Evolutionary conservation across 2,329 filamentous ascomycete species (phyloP).

Genomic region (Aspergillus ochraceoroseus): DNA sequence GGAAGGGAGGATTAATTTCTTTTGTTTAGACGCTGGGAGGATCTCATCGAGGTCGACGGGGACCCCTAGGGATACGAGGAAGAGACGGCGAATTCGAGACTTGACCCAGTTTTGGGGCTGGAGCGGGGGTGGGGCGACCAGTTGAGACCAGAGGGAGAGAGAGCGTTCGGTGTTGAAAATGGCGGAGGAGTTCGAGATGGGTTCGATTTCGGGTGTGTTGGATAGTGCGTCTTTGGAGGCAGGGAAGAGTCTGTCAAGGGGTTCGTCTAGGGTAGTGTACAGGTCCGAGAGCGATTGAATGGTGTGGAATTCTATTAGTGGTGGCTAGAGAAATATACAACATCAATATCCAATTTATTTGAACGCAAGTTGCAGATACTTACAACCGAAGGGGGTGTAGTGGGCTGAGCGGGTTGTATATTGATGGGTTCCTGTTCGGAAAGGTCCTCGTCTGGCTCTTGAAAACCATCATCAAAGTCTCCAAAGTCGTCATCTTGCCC

Average conservation of each 20-base stretch:
- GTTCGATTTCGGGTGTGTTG: slow-evolving; percentile 36
- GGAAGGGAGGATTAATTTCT: slow-evolving; percentile 90
- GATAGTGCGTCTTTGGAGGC: slow-evolving; percentile 33
- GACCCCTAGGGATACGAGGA: slow-evolving; percentile 91
- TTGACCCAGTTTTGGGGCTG: slow-evolving; percentile 98
- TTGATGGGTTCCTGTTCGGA: slow-evolving; percentile 24
- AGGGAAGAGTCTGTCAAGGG: slow-evolving; percentile 46
- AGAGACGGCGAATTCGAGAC: slow-evolving; percentile 87
- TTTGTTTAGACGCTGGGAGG: slow-evolving; percentile 92
- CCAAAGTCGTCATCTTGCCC: slow-evolving; percentile 55
- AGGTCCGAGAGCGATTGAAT: slow-evolving; percentile 46
- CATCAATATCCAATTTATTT: too few relatives aligned
- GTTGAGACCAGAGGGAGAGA: slow-evolving; percentile 89
- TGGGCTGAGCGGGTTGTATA: slow-evolving; percentile 25
- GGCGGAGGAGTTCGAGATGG: slow-evolving; percentile 45
- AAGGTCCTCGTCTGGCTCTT: slow-evolving; percentile 42
- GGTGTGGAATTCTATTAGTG: slow-evolving; percentile 51
- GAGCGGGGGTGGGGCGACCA: slow-evolving; percentile 88
- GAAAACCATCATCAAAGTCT: slow-evolving; percentile 65
- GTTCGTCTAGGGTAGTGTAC: slow-evolving; percentile 34
- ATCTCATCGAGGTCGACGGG: slow-evolving; percentile 97
- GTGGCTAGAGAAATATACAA: slow-evolving; percentile 26
- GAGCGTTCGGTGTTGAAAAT: slow-evolving; percentile 81
- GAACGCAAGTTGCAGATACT: too few relatives aligned
- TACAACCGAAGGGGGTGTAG: slow-evolving; percentile 42